These are phyloP conservation scores for Micromonas pusilla DNA, from an alignment of 139 green algal species.

Conservation along the genomic window DNA sequence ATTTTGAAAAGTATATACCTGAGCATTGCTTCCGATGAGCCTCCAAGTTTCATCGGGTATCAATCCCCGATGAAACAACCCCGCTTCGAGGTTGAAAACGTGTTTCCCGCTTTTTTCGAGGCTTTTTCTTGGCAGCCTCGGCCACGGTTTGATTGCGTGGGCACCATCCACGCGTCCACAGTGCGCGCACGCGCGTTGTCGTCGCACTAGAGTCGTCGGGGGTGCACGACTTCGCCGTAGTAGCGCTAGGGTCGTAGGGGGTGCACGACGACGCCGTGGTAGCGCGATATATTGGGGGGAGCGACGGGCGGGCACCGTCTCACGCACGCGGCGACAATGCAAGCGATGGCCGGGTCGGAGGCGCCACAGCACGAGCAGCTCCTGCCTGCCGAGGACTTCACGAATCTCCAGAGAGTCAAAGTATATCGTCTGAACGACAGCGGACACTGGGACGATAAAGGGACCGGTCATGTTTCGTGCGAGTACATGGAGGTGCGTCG, in stretches of 20 bases:
- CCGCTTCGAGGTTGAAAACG: too few relatives aligned
- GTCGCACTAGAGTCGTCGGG: too few relatives aligned
- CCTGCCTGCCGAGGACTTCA: neutral
- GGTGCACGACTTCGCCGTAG: too few relatives aligned
- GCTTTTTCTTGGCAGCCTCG: too few relatives aligned
- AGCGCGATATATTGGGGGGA: too few relatives aligned
- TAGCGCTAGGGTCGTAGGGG: too few relatives aligned
- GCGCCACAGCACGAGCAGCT: neutral
- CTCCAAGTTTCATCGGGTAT: neutral
- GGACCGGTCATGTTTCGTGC: conserved; percentile 79
- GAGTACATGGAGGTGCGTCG: conserved; percentile 73
- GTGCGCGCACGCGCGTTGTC: too few relatives aligned
- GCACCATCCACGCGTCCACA: too few relatives aligned
- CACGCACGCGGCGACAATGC: neutral
- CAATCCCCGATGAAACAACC: neutral
- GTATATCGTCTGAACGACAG: conserved; percentile 83
- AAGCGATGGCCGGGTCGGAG: neutral
- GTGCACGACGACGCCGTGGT: too few relatives aligned
- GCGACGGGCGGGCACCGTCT: neutral
- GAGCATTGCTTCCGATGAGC: neutral
- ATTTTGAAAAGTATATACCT: neutral
- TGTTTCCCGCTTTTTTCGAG: too few relatives aligned
- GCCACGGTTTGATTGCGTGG: too few relatives aligned
- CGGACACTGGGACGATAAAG: conserved; percentile 90
- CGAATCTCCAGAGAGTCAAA: conserved; percentile 64